Percentiles rank a stretch among this genome's conserved stretches.
Evolutionary conservation across 805 yeast species (phyloP).

Genomic region (Komagataella populi): DNA sequence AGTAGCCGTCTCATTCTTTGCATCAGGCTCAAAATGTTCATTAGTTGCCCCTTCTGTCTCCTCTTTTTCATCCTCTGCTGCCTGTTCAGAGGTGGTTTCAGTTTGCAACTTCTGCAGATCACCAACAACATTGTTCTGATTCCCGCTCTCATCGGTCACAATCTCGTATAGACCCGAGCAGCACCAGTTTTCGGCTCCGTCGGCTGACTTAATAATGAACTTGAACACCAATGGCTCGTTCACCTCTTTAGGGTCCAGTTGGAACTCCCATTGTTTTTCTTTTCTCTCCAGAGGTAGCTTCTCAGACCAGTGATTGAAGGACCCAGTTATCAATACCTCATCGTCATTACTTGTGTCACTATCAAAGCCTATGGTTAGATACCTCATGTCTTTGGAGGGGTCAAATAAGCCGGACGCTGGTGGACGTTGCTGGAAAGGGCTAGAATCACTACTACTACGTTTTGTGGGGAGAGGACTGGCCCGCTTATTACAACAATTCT

Average conservation of each 20-base stretch:
- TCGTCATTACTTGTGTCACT: background rate
- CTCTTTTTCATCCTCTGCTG: slow-evolving; percentile 8
- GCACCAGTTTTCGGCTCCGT: background rate
- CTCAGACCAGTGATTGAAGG: background rate
- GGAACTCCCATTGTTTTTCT: background rate
- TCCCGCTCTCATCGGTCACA: slow-evolving; percentile 4
- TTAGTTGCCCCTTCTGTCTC: slow-evolving; percentile 8
- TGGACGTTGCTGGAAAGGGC: background rate
- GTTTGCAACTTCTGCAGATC: slow-evolving; percentile 8
- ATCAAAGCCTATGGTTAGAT: background rate
- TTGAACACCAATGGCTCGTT: slow-evolving; percentile 2
- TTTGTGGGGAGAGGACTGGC: background rate
- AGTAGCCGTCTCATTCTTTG: slow-evolving; percentile 1
- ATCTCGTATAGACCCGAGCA: background rate
- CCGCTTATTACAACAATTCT: background rate
- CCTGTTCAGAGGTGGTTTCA: background rate
- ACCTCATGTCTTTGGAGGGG: background rate
- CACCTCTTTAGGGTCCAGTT: background rate
- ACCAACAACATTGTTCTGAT: slow-evolving; percentile 6
- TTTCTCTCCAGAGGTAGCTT: background rate
- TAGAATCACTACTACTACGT: background rate
- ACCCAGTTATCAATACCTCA: background rate
- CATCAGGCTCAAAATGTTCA: slow-evolving; percentile 12
- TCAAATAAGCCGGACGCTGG: slow-evolving; percentile 1
- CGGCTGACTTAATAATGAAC: background rate